Evolutionary conservation across 768 basidiomycete genomes (phyloP).

Genomic region (Mycena venus): DNA sequence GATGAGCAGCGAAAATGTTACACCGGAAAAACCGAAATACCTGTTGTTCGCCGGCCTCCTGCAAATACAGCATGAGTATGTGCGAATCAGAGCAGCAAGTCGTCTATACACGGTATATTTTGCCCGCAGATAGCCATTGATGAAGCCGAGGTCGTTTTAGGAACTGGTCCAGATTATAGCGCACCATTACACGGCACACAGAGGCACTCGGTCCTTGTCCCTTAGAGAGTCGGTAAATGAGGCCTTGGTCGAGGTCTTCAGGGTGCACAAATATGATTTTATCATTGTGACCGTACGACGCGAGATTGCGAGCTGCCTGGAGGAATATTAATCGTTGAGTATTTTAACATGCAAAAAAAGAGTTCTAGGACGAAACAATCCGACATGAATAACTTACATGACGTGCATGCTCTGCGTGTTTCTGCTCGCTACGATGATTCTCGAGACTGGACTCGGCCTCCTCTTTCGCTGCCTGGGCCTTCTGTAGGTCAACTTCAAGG

Average conservation of each 20-base stretch:
- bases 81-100: background rate
- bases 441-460: constrained; percentile 15
- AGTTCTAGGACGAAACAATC: too few relatives aligned
- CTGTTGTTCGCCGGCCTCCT: constrained; percentile 32
- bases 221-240: constrained; percentile 14
- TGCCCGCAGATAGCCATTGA: constrained; percentile 32
- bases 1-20: too few relatives aligned
- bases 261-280: constrained; percentile 33
- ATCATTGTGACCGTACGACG: constrained; percentile 31
- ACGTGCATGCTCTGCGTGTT: constrained; percentile 10
- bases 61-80: background rate
- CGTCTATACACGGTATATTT: constrained; percentile 27
- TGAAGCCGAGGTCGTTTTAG: constrained; percentile 31
- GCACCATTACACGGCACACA: constrained; percentile 24
- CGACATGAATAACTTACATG: background rate
- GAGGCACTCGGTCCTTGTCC: constrained; percentile 18
- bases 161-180: constrained; percentile 35
- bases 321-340: background rate
- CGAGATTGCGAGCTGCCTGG: constrained; percentile 28
- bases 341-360: background rate
- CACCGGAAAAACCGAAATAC: too few relatives aligned
- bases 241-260: constrained; percentile 28
- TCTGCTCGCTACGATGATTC: background rate
- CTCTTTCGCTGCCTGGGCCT: constrained; percentile 2
- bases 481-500: constrained; percentile 21